Evolutionary conservation across 305 asterid genomes (phyloP), one percentile per base, ranked within the genome.

Genomic region (Fraxinus greggii): DNA sequence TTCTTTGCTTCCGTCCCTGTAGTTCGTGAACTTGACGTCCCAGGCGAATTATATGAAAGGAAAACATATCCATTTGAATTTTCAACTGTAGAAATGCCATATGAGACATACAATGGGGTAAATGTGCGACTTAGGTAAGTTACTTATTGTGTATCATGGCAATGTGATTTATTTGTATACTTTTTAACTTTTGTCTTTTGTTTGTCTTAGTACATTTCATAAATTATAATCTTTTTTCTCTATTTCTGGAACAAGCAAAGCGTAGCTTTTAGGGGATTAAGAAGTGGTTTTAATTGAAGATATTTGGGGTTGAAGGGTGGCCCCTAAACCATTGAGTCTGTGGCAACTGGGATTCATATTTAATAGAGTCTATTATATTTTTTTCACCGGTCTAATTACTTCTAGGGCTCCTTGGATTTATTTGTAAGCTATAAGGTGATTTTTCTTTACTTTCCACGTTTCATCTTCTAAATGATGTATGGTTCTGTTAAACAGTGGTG

Each of bases 11-110:
- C 77, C 70, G 80, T 38, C 76, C 56, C 35, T 85, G 79, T 82
- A 93, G 97, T 93, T 84, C 98, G 98, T 56, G 99, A 96, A 85
- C 91, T 96, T 83, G 98, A 95, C 85, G 94, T 95, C 89, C 98
- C 98, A 84, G 97, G 98, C 80, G 97, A 95, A 86, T 88, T 95
- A 61, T 95, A 94, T 82, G 99, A 95, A 87, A 84, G 97, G 78
- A 96, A 94, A 90, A 90, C 97, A 40, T 96, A 88, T 89, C 98
- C 97, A 13, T 94, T 94, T 83, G 98, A 94, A 83, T 96, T 94
- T 88, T 94, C 99, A 63, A 88, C 98, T 35, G 98, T 96, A 82
- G 98, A 94, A 88, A 94, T 96, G 99, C 99, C 99, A 69, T 90
- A 94, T 32, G 98, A 95, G 86, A 89, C 99, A 45, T 95, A 94